These are phyloP conservation scores for Pistacia integerrima DNA, from an alignment of 345 rosid genomes.

Conservation along the genomic window DNA sequence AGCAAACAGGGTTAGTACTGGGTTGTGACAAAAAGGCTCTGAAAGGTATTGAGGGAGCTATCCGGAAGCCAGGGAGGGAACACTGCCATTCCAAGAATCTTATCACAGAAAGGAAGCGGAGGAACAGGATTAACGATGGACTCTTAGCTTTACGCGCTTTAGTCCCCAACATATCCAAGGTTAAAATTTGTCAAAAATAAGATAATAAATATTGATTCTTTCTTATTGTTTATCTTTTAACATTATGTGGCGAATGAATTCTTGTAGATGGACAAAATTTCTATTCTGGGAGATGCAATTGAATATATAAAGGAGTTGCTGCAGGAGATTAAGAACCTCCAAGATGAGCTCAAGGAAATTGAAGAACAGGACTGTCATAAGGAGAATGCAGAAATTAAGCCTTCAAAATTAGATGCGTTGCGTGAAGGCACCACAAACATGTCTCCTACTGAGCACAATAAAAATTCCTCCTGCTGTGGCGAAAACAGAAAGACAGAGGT, in stretches of 20 bases:
- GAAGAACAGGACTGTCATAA: slow-evolving; percentile 40
- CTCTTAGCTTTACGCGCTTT: slow-evolving; percentile 58
- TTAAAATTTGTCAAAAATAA: slow-evolving; percentile 19
- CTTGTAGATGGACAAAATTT: slow-evolving; percentile 68
- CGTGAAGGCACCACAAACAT: slow-evolving; percentile 8
- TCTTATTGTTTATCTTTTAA: slow-evolving; percentile 4
- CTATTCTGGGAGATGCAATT: slow-evolving; percentile 73
- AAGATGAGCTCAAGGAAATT: slow-evolving; percentile 58
- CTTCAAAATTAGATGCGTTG: slow-evolving; percentile 17
- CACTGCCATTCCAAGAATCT: slow-evolving; percentile 69
- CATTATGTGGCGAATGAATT: slow-evolving; percentile 18
- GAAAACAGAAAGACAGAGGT: slow-evolving; percentile 33
- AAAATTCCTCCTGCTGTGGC: slow-evolving; percentile 11
- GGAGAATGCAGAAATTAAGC: slow-evolving; percentile 24
- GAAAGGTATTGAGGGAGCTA: slow-evolving; percentile 20
- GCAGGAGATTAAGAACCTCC: slow-evolving; percentile 49
- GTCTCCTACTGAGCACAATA: slow-evolving; percentile 21
- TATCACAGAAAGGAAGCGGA: slow-evolving; percentile 75
- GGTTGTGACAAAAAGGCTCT: slow-evolving; percentile 18
- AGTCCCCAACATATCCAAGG: slow-evolving; percentile 90
- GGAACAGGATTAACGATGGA: slow-evolving; percentile 57
- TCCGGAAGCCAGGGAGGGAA: slow-evolving; percentile 35
- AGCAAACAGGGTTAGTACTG: slow-evolving; percentile 22
- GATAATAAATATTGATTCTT: neutral
- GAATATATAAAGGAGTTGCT: slow-evolving; percentile 64